Base-by-base conservation (phyloP, 2,329 filamentous ascomycete species). In the Mycosphaerella sp. region DNA sequence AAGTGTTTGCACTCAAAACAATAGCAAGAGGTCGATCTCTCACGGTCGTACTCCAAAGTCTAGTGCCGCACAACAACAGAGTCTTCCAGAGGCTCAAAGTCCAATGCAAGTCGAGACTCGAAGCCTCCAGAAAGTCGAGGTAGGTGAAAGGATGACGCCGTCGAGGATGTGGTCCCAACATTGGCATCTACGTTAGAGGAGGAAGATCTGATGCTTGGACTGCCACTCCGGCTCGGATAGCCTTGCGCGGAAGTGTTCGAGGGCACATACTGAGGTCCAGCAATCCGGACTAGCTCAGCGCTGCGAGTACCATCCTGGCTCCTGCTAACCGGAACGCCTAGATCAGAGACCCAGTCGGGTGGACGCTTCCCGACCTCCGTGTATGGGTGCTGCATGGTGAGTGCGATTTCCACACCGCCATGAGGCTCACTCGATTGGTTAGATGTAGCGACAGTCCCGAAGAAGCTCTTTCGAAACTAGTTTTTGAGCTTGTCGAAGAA, bases 401-500 rank as follows among this genome's bases (percentile, higher is more conserved):
- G 10, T 26, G n/a, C 8, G 17, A 17, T 11, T 3, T 45, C 43
- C 6, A 9, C 14, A 6, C 8, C 29, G 21, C 26, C 26, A 7
- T 29, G 26, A 29, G 10, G 10, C 10, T 21, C 45, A 21, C 14
- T 23, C 38, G 38, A 23, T 12, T 17, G 14, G 14, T 11, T n/a
- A 17, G 10, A 42, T 39, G 6, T 45, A 8, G 42, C 42, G 31
- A n/a, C 42, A n/a, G 23, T 45, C 6, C 38, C 32, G 39, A 38
- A 41, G 36, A 36, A 53, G 45, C 23, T 45, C 39, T 9, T n/a
- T 32, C 17, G 46, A 40, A 44, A 45, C 54, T 62, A 65, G 44
- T 64, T 59, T 58, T 64, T 66, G 57, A 78, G 66, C 70, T 75
- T 76, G 54, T 76, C 74, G 72, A 77, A 76, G 57, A 78, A 59